These are phyloP conservation scores for Steccherinum ochraceum DNA, from an alignment of 768 basidiomycete species.

Conservation along the genomic window DNA sequence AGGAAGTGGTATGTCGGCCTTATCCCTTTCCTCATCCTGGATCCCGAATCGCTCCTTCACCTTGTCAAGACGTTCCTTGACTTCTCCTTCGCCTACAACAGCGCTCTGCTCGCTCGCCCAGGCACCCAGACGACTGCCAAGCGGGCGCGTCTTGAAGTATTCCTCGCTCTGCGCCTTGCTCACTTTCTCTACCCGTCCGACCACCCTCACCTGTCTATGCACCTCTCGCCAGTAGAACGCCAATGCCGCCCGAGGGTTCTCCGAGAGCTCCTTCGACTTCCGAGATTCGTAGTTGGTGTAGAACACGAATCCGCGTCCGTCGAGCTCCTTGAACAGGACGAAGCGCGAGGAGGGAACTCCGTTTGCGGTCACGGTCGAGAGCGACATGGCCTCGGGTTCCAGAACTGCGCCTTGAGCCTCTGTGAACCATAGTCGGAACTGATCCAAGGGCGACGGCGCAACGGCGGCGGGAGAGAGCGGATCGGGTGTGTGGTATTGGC, in stretches of 20 bases:
- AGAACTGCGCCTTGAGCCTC: constrained; percentile 55
- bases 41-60: constrained; percentile 53
- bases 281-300: constrained; percentile 96
- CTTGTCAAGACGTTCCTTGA: constrained; percentile 54
- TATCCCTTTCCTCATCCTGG: constrained; percentile 26
- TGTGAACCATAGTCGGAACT: constrained; percentile 86
- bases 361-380: constrained; percentile 62
- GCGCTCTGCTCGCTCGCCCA: constrained; percentile 91
- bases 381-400: constrained; percentile 88
- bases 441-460: constrained; percentile 63
- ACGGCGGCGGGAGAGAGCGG: constrained; percentile 58
- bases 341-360: constrained; percentile 85
- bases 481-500: constrained; percentile 70
- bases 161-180: constrained; percentile 63
- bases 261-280: constrained; percentile 76
- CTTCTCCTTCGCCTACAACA: constrained; percentile 66
- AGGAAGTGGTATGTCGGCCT: constrained; percentile 64
- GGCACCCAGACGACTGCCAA: constrained; percentile 83
- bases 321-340: constrained; percentile 89
- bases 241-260: constrained; percentile 75
- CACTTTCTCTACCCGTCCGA: constrained; percentile 82
- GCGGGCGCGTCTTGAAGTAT: constrained; percentile 79
- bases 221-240: constrained; percentile 92
- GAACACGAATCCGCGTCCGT: constrained; percentile 87
- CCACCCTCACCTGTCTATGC: constrained; percentile 71